Percentiles rank a stretch among this genome's conserved stretches.
Evolutionary conservation across 345 rosid genomes (phyloP).

Genomic region (Eucalyptus grandis): DNA sequence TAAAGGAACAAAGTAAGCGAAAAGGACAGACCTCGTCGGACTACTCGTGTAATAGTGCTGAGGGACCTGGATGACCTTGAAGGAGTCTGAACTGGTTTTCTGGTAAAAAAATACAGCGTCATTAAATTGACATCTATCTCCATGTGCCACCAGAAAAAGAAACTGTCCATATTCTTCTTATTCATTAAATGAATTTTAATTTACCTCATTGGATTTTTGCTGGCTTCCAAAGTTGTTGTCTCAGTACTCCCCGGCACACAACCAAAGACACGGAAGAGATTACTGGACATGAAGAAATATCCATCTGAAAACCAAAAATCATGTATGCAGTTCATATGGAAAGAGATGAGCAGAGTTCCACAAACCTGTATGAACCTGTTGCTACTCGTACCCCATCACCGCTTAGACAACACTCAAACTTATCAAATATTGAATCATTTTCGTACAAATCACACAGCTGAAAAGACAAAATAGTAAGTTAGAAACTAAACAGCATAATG

Average conservation of each 20-base stretch:
- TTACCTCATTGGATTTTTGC: slow-evolving; percentile 99
- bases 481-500: neutral
- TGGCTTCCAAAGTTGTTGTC: slow-evolving; percentile 90
- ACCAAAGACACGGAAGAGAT: slow-evolving; percentile 92
- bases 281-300: slow-evolving; percentile 30
- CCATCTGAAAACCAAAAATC: neutral
- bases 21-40: slow-evolving; percentile 73
- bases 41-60: slow-evolving; percentile 71
- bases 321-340: neutral
- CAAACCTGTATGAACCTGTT: slow-evolving; percentile 96
- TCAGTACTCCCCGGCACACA: slow-evolving; percentile 64
- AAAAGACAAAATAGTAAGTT: neutral
- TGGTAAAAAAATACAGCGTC: slow-evolving; percentile 2
- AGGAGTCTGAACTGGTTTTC: slow-evolving; percentile 81
- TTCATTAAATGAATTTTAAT: neutral
- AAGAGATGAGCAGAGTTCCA: neutral
- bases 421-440: slow-evolving; percentile 96
- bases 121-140: neutral
- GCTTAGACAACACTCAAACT: slow-evolving; percentile 95
- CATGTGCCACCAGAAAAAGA: neutral
- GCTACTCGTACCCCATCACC: slow-evolving; percentile 91
- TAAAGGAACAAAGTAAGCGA: neutral
- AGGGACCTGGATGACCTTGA: slow-evolving; percentile 72
- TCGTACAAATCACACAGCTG: slow-evolving; percentile 98
- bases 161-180: neutral